Conservation (phyloP, 345 rosid genomes). For the Bruguiera sexangula region DNA sequence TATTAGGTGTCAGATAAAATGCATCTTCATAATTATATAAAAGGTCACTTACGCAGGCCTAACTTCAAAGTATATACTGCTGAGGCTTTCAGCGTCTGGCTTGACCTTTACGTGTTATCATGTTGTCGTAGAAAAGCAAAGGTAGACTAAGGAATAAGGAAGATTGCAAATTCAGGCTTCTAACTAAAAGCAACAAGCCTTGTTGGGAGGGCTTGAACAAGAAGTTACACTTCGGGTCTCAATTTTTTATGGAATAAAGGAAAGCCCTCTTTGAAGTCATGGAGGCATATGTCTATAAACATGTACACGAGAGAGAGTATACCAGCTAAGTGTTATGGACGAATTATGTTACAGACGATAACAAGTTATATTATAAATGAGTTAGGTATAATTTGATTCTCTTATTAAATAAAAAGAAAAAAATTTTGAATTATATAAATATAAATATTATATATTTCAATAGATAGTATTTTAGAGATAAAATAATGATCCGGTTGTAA, state of each 20-base stretch:
- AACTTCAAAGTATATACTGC: slow-evolving; percentile 1
- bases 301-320: not conserved
- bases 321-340: not conserved
- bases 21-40: not conserved
- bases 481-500: not conserved
- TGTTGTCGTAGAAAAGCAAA: slow-evolving; percentile 5
- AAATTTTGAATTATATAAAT: too few relatives aligned
- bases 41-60: not conserved
- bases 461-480: accelerated
- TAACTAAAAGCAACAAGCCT: too few relatives aligned
- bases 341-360: too few relatives aligned
- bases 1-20: not conserved
- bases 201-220: slow-evolving; percentile 5
- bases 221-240: slow-evolving; percentile 6
- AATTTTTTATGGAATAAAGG: slow-evolving; percentile 17
- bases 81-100: not conserved
- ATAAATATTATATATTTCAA: too few relatives aligned
- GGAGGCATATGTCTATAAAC: too few relatives aligned
- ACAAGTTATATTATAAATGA: too few relatives aligned
- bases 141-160: not conserved
- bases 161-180: slow-evolving; percentile 2
- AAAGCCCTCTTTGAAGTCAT: not conserved
- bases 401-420: too few relatives aligned
- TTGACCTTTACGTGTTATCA: slow-evolving; percentile 14
- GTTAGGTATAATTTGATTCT: too few relatives aligned